phyloP scores from a whole-genome alignment of 192 early-diverging fungal genomes.

The Mortierella claussenii region DNA sequence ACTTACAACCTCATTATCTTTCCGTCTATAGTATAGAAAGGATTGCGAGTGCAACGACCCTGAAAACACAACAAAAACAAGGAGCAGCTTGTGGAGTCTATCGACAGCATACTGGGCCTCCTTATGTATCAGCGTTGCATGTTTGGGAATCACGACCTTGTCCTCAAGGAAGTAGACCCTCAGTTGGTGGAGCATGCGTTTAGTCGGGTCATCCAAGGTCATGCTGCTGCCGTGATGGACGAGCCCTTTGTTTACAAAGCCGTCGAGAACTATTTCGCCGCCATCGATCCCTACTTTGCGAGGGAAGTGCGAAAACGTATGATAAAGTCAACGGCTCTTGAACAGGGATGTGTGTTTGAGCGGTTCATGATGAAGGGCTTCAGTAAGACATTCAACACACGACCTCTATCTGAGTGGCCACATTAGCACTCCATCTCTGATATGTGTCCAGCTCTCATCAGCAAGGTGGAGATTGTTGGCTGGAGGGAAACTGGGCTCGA shows the following conservation, averaged over 20 bases:
- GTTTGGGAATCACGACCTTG: slow-evolving; percentile 24
- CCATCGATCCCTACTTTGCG: slow-evolving; percentile 1
- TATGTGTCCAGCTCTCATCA: slow-evolving; percentile 21
- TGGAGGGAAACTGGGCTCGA: slow-evolving; percentile 25
- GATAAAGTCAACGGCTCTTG: slow-evolving; percentile 3
- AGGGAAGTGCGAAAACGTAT: neutral
- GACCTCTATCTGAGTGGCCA: slow-evolving; percentile 21
- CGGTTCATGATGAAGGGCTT: neutral
- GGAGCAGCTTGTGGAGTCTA: slow-evolving; percentile 20
- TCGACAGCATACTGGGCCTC: slow-evolving; percentile 25
- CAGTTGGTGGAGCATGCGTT: slow-evolving; percentile 26
- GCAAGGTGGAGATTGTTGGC: slow-evolving; percentile 22
- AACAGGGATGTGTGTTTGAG: neutral
- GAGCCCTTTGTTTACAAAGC: slow-evolving; percentile 28
- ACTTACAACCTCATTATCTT: slow-evolving; percentile 13
- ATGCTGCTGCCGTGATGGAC: slow-evolving; percentile 18
- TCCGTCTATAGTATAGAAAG: slow-evolving; percentile 7
- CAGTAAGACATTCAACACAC: slow-evolving; percentile 17
- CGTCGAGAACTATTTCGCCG: slow-evolving; percentile 12
- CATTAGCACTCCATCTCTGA: slow-evolving; percentile 25
- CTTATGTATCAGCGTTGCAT: slow-evolving; percentile 29
- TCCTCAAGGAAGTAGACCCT: slow-evolving; percentile 23
- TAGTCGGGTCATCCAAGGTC: slow-evolving; percentile 18
- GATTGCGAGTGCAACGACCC: neutral
- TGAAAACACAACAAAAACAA: slow-evolving; percentile 22